Conservation (phyloP, 495 filamentous ascomycete species). For the Geopyxis carbonaria region DNA sequence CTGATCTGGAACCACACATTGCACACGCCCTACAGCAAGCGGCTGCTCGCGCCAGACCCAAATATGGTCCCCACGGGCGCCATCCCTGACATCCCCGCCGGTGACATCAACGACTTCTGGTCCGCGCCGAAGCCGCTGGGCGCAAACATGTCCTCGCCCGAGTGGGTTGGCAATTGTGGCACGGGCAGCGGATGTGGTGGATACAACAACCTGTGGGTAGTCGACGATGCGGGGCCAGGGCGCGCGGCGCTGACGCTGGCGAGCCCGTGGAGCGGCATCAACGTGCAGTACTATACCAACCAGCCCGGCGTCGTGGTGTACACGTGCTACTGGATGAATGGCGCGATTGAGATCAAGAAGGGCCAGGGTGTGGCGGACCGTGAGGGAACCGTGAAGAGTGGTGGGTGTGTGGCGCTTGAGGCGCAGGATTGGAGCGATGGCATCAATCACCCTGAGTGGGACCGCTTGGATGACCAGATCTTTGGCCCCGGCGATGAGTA, state of each 20-base stretch:
- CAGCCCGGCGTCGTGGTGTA: slow-evolving; percentile 58
- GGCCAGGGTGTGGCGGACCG: too few species aligned
- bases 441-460: slow-evolving; percentile 42
- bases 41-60: slow-evolving; percentile 49
- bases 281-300: slow-evolving; percentile 50
- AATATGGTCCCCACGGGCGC: slow-evolving; percentile 58
- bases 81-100: slow-evolving; percentile 40
- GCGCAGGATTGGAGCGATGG: slow-evolving; percentile 57
- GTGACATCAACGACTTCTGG: slow-evolving; percentile 55
- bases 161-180: slow-evolving; percentile 50
- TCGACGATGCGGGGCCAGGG: slow-evolving; percentile 37
- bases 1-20: slow-evolving; percentile 53
- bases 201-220: slow-evolving; percentile 45
- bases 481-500: slow-evolving; percentile 26
- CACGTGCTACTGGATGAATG: slow-evolving; percentile 53
- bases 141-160: too few species aligned
- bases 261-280: slow-evolving; percentile 47
- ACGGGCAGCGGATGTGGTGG: slow-evolving; percentile 30
- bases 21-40: slow-evolving; percentile 52
- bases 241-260: slow-evolving; percentile 37
- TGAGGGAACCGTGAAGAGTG: slow-evolving; percentile 38
- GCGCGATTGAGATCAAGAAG: slow-evolving; percentile 45
- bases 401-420: slow-evolving; percentile 43
- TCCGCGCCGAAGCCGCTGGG: slow-evolving; percentile 50
- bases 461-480: slow-evolving; percentile 25